These are phyloP conservation scores for maize (Zea mays) DNA, from an alignment of 176 grass and related monocot species.

Conservation along the genomic window DNA sequence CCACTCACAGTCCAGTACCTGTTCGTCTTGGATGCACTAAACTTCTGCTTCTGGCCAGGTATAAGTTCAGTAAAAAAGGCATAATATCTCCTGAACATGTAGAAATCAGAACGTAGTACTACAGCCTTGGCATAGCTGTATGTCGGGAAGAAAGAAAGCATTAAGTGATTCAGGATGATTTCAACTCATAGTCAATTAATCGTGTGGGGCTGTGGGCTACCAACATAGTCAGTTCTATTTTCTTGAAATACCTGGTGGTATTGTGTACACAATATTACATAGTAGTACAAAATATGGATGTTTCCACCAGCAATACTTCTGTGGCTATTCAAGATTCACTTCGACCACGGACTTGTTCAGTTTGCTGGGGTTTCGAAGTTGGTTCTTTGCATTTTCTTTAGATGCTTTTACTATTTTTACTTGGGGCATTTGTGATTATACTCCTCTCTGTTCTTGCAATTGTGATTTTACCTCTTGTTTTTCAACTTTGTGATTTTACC, in stretches of 20 bases:
- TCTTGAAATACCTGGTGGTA: background rate
- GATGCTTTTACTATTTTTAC: background rate
- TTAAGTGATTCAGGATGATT: background rate
- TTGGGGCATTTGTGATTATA: too few relatives aligned
- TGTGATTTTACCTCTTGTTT: too few relatives aligned
- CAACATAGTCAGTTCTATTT: background rate
- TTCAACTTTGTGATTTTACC: too few relatives aligned
- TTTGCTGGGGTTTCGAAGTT: slow-evolving; percentile 6
- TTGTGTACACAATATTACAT: slow-evolving; percentile 9
- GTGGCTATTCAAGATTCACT: slow-evolving; percentile 5
- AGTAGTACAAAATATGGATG: background rate
- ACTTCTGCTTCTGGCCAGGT: slow-evolving; percentile 99
- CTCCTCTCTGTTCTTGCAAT: too few relatives aligned
- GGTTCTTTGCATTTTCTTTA: background rate
- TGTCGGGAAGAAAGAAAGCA: background rate
- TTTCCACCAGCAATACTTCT: background rate
- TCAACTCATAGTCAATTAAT: background rate
- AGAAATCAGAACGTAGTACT: background rate
- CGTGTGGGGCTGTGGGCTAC: background rate
- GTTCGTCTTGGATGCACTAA: slow-evolving; percentile 80
- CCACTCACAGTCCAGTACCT: slow-evolving; percentile 87
- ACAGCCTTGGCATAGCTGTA: background rate
- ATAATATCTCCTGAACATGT: background rate
- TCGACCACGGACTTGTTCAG: background rate
- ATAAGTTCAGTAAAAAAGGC: slow-evolving; percentile 17